A percentile compares a stretch with the other conserved stretches of the same genome.
These are phyloP conservation scores for Rhododendron ovatum DNA, from an alignment of 148 eudicot species.

Conservation along the genomic window DNA sequence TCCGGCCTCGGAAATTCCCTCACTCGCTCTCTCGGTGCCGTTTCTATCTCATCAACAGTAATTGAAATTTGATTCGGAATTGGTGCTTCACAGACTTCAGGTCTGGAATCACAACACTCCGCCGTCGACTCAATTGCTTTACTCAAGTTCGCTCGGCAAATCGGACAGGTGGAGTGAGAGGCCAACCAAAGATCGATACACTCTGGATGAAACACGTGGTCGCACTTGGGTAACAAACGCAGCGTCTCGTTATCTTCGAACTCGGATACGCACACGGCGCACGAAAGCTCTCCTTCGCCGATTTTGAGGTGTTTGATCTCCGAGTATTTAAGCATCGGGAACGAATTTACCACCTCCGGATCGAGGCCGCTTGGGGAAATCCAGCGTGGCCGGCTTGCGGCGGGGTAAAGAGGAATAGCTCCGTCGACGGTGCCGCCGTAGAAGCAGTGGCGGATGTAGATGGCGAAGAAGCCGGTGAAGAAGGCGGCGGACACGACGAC, in stretches of 20 bases:
- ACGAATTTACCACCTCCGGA: neutral
- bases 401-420: neutral
- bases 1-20: conserved; percentile 13
- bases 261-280: conserved; percentile 54
- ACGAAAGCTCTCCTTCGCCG: conserved; percentile 17
- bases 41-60: neutral
- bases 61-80: neutral
- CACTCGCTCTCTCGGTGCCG: neutral
- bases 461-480: neutral
- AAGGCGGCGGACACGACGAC: neutral
- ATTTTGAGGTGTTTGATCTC: neutral
- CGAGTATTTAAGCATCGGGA: neutral
- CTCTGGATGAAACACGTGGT: conserved; percentile 49
- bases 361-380: neutral
- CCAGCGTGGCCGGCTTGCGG: neutral
- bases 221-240: conserved; percentile 34
- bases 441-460: neutral
- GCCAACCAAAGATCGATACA: conserved; percentile 48
- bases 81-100: neutral
- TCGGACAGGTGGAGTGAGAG: conserved; percentile 45
- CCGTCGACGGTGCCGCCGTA: neutral
- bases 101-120: neutral
- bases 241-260: conserved; percentile 31
- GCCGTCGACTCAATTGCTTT: neutral
- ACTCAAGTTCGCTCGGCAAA: conserved; percentile 34